Percentiles rank a stretch among this genome's conserved stretches.
Conservation (phyloP, 345 rosid genomes). For the Murraya koenigii region DNA sequence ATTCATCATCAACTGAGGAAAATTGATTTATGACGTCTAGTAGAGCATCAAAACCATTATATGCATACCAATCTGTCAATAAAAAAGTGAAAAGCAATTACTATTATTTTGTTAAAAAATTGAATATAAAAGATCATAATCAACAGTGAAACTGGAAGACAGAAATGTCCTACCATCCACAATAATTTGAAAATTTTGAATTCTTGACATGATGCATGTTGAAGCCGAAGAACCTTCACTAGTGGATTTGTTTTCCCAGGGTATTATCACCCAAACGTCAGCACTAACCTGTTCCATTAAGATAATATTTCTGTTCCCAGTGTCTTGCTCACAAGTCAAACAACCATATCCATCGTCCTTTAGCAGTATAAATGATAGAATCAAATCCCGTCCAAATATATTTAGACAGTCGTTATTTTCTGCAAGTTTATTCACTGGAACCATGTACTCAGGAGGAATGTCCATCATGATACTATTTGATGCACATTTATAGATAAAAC, state of each 20-base stretch:
- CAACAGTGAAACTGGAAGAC: conserved; percentile 1
- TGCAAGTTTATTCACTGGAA: conserved; percentile 49
- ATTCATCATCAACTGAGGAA: conserved; percentile 50
- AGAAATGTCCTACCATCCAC: conserved; percentile 58
- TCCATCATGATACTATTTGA: conserved; percentile 37
- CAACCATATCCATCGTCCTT: conserved; percentile 38
- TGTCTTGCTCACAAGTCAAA: conserved; percentile 28
- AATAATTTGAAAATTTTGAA: conserved; percentile 51
- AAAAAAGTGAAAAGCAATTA: conserved; percentile 14
- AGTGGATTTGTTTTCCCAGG: conserved; percentile 34
- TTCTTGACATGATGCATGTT: conserved; percentile 64
- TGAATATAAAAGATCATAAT: background rate
- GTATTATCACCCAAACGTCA: conserved; percentile 80
- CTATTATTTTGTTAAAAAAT: conserved; percentile 2
- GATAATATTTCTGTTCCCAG: conserved; percentile 28
- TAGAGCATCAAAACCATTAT: conserved; percentile 58
- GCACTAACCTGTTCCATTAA: conserved; percentile 56
- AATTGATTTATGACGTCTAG: conserved; percentile 57
- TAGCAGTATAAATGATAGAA: conserved; percentile 41
- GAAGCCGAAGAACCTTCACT: conserved; percentile 31
- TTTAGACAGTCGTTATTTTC: conserved; percentile 45
- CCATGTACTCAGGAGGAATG: conserved; percentile 52
- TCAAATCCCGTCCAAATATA: conserved; percentile 67
- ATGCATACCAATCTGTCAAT: conserved; percentile 49
- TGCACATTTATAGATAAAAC: conserved; percentile 39